phyloP scores from a whole-genome alignment of 1,284 basidiomycete genomes.

The Cerioporus squamosus region DNA sequence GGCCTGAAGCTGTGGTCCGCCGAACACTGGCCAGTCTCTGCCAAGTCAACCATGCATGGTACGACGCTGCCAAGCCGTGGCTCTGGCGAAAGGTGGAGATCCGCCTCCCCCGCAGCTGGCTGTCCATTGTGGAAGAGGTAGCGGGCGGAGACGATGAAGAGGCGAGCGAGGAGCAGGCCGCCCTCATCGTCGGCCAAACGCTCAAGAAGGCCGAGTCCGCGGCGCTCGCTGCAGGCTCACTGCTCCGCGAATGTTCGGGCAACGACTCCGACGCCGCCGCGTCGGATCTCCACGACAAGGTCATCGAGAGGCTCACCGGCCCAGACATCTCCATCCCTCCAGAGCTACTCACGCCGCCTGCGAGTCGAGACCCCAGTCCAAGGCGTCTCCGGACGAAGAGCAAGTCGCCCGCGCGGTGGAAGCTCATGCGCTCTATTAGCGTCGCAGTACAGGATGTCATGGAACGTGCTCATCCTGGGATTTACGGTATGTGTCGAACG shows the following conservation, averaged over 20 bases:
- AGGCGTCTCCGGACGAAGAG: conserved; percentile 73
- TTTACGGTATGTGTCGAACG: conserved; percentile 59
- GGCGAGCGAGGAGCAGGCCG: conserved; percentile 54
- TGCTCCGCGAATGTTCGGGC: conserved; percentile 33
- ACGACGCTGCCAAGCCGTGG: conserved; percentile 79
- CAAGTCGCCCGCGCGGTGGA: conserved; percentile 81
- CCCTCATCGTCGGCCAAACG: conserved; percentile 63
- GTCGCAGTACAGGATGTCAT: conserved; percentile 74
- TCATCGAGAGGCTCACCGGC: conserved; percentile 58
- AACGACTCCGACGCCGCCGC: conserved; percentile 51
- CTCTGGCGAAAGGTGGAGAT: conserved; percentile 82
- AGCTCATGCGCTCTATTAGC: conserved; percentile 74
- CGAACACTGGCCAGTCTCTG: conserved; percentile 69
- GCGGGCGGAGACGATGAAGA: conserved; percentile 64
- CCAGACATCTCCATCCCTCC: conserved; percentile 72
- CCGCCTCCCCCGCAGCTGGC: conserved; percentile 77
- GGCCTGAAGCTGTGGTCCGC: conserved; percentile 66
- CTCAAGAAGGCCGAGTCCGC: conserved; percentile 65
- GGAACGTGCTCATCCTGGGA: conserved; percentile 61
- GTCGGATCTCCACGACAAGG: conserved; percentile 59
- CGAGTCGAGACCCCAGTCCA: conserved; percentile 81
- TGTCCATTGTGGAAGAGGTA: conserved; percentile 77
- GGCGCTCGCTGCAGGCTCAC: conserved; percentile 48
- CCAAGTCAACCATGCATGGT: conserved; percentile 75
- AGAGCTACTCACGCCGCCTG: conserved; percentile 75